Evolutionary conservation across 2,329 filamentous ascomycete genomes (phyloP), one percentile per base, ranked within the genome.

Genomic region (Albifimbria verrucaria): DNA sequence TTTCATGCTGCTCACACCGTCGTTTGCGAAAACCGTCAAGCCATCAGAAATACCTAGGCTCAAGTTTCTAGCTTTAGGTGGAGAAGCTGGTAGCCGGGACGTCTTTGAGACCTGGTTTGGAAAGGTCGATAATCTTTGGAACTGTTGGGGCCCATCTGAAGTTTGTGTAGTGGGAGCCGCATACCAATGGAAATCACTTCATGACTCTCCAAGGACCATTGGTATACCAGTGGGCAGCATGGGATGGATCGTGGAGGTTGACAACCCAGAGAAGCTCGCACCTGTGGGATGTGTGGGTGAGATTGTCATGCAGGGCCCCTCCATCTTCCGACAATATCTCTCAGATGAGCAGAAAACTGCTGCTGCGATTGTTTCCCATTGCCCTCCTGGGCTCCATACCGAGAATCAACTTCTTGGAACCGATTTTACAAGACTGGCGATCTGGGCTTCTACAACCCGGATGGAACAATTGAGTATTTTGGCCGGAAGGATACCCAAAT

Each of bases 391-490:
- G n/a, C n/a, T n/a, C n/a, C n/a, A n/a, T n/a, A n/a, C n/a, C n/a
- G n/a, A n/a, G n/a, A n/a, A n/a, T 51, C 32, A 39, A 41, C 36
- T 43, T 41, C 36, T 21, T 41, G 39, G 32, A 43, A 17, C 10
- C 46, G 56, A 10, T 42, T 55, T 18, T 56, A 56, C 48, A 17
- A 41, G 22, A 52, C 56, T 4, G 54, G 54, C 7, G 56, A 56
- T 24, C 47, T 54, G 7, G 54, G 36, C 3, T 25, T 32, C 17
- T 48, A 48, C 41, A 45, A 50, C 36, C 60, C 62, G 0, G 68
- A 75, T 48, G 70, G 72, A 2, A 58, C 61, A 32, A 60, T 78
- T 11, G 57, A 70, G 1, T 77, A 73, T 49, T 60, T 77, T 46
- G 79, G 78, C 47, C 70, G 81, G 18, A 26, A 32, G 22, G 46